These are phyloP conservation scores for Starmerella apis DNA, from an alignment of 805 yeast species.

Conservation along the genomic window DNA sequence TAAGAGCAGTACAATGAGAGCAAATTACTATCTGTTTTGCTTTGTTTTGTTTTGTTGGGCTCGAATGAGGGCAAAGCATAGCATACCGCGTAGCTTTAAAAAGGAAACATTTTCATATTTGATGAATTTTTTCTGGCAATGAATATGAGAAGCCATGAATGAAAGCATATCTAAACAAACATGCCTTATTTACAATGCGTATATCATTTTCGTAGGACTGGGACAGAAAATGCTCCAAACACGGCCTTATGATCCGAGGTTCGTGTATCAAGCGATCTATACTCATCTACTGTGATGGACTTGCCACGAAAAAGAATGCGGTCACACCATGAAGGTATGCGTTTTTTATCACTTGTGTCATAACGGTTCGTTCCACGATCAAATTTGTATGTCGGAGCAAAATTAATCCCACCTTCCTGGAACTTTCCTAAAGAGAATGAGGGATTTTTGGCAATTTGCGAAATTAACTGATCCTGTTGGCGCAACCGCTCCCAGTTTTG, in stretches of 20 bases:
- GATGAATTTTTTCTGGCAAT: no score
- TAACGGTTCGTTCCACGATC: slow-evolving; percentile 74
- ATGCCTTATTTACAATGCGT: neutral
- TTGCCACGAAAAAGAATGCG: slow-evolving; percentile 61
- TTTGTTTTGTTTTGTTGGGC: no score
- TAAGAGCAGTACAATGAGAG: no score
- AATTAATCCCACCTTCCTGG: slow-evolving; percentile 66
- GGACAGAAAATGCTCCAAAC: slow-evolving; percentile 50
- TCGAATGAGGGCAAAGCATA: no score
- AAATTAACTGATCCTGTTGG: slow-evolving; percentile 65
- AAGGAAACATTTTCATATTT: no score
- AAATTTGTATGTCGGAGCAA: slow-evolving; percentile 89
- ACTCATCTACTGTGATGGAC: slow-evolving; percentile 47
- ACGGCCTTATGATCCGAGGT: slow-evolving; percentile 93
- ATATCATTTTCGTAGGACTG: slow-evolving; percentile 33
- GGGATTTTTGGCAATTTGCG: slow-evolving; percentile 68
- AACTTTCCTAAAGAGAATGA: slow-evolving; percentile 54
- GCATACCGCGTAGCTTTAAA: no score
- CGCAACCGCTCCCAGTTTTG: slow-evolving; percentile 45
- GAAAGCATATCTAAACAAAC: no score
- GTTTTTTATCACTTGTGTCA: slow-evolving; percentile 82
- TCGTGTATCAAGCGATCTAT: slow-evolving; percentile 46
- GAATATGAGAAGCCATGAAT: no score
- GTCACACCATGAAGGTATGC: slow-evolving; percentile 98
- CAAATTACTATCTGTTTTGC: no score